These are phyloP conservation scores for Malassezia brasiliensis DNA, from an alignment of 1,284 basidiomycete genomes.

Conservation along the genomic window DNA sequence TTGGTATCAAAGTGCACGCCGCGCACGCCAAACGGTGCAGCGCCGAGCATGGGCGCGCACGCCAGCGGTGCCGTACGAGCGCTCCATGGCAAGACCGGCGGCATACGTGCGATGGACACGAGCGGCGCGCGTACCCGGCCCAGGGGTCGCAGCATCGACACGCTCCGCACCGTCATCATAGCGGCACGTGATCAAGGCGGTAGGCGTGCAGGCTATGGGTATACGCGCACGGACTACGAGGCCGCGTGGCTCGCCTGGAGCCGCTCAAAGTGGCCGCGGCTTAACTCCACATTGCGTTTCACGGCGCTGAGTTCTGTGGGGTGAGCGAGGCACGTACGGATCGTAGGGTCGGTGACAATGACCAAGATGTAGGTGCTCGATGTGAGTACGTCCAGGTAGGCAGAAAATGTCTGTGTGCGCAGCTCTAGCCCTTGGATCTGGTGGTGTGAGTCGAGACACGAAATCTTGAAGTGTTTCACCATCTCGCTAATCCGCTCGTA, in stretches of 20 bases:
- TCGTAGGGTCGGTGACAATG: slow-evolving; percentile 72
- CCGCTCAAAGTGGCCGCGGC: slow-evolving; percentile 64
- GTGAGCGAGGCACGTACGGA: slow-evolving; percentile 56
- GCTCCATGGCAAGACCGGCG: too few relatives aligned
- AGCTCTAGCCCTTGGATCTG: slow-evolving; percentile 45
- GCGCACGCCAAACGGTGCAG: background rate
- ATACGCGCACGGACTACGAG: background rate
- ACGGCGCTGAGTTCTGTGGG: slow-evolving; percentile 68
- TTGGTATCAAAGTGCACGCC: slow-evolving; percentile 41
- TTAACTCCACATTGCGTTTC: slow-evolving; percentile 70
- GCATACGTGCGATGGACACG: background rate
- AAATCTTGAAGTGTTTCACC: slow-evolving; percentile 86
- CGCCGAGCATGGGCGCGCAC: too few relatives aligned
- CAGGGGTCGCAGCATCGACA: background rate
- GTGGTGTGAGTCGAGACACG: slow-evolving; percentile 58
- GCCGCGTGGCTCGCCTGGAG: slow-evolving; percentile 31
- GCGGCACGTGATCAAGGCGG: background rate
- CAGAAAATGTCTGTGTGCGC: slow-evolving; percentile 57
- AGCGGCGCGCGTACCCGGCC: background rate
- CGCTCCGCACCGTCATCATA: background rate
- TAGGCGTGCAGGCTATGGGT: background rate
- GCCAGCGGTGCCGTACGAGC: too few relatives aligned
- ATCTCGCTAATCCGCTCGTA: slow-evolving; percentile 93
- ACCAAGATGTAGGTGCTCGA: slow-evolving; percentile 87
- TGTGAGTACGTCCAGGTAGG: slow-evolving; percentile 88